A percentile compares a stretch with the other conserved stretches of the same genome.
phyloP scores from a whole-genome alignment of 345 rosid species.

The Brassica carinata region DNA sequence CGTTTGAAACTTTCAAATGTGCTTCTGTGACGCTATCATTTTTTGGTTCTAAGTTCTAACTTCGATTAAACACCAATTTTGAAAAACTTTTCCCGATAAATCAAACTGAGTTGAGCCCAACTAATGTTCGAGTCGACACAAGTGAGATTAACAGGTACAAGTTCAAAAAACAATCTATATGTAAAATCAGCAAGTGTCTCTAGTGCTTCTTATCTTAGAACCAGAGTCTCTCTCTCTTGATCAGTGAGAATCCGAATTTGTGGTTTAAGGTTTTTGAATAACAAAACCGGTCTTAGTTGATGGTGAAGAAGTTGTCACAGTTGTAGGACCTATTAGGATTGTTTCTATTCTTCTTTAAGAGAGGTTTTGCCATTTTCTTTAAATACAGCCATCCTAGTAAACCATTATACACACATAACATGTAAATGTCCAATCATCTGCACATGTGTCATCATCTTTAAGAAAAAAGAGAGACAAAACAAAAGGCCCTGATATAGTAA shows the following conservation, averaged over 20 bases:
- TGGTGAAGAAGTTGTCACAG: not conserved
- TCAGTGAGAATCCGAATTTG: not conserved
- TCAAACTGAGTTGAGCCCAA: not conserved
- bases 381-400: not conserved
- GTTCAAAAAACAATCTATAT: not conserved
- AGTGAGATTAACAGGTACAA: not conserved
- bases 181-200: not conserved
- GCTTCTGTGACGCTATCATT: not conserved
- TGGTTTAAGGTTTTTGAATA: not conserved
- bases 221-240: not conserved
- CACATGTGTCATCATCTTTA: conserved; percentile 13
- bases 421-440: conserved; percentile 19
- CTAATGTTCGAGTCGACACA: not conserved
- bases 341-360: not conserved
- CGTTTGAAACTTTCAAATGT: not conserved
- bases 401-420: not conserved
- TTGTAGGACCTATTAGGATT: not conserved
- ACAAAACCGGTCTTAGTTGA: not conserved
- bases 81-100: not conserved
- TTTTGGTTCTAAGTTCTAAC: not conserved
- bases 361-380: not conserved
- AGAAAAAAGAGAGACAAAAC: not conserved
- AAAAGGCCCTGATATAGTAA: conserved; percentile 24
- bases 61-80: not conserved
- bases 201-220: not conserved